These are phyloP conservation scores for Endocalyx cinctus DNA, from an alignment of 2,329 filamentous ascomycete species.

Conservation along the genomic window DNA sequence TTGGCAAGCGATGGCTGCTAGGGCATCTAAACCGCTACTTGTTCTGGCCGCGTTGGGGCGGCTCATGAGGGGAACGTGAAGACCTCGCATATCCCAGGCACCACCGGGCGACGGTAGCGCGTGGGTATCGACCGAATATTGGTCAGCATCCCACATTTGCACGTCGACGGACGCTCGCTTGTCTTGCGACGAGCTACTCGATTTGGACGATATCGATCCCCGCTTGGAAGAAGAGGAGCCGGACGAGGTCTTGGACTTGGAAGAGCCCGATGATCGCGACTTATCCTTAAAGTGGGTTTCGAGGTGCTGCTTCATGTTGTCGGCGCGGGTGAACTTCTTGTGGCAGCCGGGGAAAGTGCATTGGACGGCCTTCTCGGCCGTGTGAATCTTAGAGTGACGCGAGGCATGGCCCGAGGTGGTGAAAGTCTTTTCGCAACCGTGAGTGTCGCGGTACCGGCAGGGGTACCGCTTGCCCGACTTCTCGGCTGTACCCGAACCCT, in stretches of 20 bases:
- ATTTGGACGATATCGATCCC: conserved; percentile 27
- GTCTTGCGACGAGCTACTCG: conserved; percentile 26
- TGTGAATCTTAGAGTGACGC: conserved; percentile 79
- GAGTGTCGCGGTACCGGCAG: conserved; percentile 67
- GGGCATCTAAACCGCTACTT: conserved; percentile 50
- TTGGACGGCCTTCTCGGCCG: conserved; percentile 70
- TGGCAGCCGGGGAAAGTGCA: conserved; percentile 65
- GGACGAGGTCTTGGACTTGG: conserved; percentile 28
- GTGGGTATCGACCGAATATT: conserved; percentile 28
- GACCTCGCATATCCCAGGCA: conserved; percentile 43
- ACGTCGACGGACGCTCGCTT: conserved; percentile 26
- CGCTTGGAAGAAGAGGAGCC: conserved; percentile 22
- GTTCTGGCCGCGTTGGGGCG: conserved; percentile 39
- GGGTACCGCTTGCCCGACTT: conserved; percentile 63
- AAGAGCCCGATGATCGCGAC: conserved; percentile 37
- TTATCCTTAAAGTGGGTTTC: conserved; percentile 69
- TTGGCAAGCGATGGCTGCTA: conserved; percentile 52
- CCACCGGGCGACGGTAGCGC: conserved; percentile 33
- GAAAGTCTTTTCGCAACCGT: conserved; percentile 72
- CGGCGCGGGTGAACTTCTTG: conserved; percentile 76
- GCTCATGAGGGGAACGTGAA: conserved; percentile 40
- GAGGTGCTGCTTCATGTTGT: conserved; percentile 85
- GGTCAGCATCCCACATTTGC: conserved; percentile 38
- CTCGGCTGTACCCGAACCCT: conserved; percentile 38
- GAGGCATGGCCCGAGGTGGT: conserved; percentile 84